Percentiles rank a stretch among this genome's conserved stretches.
phyloP scores from a whole-genome alignment of 2,329 filamentous ascomycete species.

The Colletotrichum theobromicola region DNA sequence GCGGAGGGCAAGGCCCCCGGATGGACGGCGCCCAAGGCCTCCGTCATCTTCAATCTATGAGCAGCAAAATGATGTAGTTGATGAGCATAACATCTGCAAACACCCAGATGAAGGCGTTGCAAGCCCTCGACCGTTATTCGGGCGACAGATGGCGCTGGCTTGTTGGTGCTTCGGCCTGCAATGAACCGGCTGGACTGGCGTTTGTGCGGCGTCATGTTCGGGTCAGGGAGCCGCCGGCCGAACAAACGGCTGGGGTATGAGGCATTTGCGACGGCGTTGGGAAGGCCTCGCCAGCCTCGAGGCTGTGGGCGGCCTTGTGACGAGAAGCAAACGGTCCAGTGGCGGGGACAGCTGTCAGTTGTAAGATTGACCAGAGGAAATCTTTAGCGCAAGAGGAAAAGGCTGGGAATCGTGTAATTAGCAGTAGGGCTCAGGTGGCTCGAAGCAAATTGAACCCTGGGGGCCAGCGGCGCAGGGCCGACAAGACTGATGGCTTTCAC shows the following conservation, averaged over 20 bases:
- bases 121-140: not conserved
- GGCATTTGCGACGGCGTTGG: not conserved
- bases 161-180: not conserved
- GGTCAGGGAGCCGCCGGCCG: not conserved
- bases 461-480: not conserved
- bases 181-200: not conserved
- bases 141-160: not conserved
- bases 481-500: not conserved
- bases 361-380: not conserved
- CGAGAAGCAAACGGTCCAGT: not conserved
- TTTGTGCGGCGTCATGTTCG: not conserved
- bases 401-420: slow-evolving; percentile 5
- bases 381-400: not conserved
- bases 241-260: not conserved
- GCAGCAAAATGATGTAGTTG: not conserved
- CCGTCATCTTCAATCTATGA: not conserved
- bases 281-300: not conserved
- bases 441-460: not conserved
- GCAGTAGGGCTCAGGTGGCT: slow-evolving; percentile 9
- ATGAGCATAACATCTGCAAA: not conserved
- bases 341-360: not conserved
- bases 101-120: not conserved
- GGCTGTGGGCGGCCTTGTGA: not conserved
- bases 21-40: not conserved
- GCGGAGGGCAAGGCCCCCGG: not conserved